A percentile compares a stretch with the other conserved stretches of the same genome.
Evolutionary conservation across 177 flowering plant species (phyloP).

Genomic region (Tripterygium wilfordii): DNA sequence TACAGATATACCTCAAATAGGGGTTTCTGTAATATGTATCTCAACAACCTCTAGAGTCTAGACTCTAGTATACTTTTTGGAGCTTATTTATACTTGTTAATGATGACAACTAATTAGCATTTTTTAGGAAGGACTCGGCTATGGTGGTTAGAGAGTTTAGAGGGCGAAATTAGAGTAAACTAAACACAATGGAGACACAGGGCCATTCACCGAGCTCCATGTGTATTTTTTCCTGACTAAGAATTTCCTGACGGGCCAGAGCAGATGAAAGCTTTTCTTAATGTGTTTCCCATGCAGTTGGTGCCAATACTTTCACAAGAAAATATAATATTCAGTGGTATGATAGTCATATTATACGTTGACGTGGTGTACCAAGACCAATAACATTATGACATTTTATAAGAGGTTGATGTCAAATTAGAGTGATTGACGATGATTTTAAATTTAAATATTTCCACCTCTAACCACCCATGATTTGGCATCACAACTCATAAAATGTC

Average conservation of each 20-base stretch:
- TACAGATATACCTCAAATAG: not conserved
- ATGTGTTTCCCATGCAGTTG: constrained; percentile 9
- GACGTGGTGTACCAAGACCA: too few species aligned
- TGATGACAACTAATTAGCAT: not conserved
- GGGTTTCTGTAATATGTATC: not conserved
- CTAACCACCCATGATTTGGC: too few species aligned
- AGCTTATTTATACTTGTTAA: not conserved
- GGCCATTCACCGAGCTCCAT: constrained; percentile 26
- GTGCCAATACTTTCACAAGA: not conserved
- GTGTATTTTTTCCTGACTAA: constrained; percentile 21
- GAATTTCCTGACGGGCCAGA: constrained; percentile 16
- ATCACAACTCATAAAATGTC: too few species aligned
- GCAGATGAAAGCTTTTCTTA: constrained; percentile 6
- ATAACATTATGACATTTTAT: too few species aligned
- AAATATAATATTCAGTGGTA: too few species aligned
- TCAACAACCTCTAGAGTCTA: not conserved
- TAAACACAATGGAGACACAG: constrained; percentile 5
- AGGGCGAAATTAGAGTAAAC: constrained; percentile 8
- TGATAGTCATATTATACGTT: too few species aligned
- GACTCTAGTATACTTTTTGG: not conserved
- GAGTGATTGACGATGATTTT: too few species aligned
- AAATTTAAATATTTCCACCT: too few species aligned
- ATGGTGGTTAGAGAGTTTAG: constrained; percentile 22
- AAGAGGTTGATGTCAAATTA: too few species aligned
- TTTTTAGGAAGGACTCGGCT: constrained; percentile 3